Conservation (phyloP, 1,284 basidiomycete species). For the Pseudozyma flocculosa region DNA sequence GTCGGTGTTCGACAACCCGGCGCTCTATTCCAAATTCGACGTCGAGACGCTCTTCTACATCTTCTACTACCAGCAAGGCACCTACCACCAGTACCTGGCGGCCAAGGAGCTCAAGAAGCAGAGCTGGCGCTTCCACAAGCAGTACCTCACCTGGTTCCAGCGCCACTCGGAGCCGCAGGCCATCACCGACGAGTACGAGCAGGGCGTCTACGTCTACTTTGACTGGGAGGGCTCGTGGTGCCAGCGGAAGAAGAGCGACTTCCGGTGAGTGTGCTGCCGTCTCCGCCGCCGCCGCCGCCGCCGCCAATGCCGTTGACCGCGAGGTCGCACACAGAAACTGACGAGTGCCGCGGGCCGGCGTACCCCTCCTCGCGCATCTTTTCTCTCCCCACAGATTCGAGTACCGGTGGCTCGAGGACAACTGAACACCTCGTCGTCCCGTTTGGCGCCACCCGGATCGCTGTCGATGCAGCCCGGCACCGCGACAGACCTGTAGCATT, state of each 20-base stretch:
- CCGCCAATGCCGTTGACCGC: no score
- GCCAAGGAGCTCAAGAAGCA: conserved; percentile 96
- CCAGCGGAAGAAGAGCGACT: conserved; percentile 96
- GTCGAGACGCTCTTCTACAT: conserved; percentile 98
- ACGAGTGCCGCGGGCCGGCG: no score
- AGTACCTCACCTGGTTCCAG: conserved; percentile 99
- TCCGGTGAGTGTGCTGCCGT: conserved; percentile 71
- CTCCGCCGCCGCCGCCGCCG: no score
- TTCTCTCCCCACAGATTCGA: conserved; percentile 51
- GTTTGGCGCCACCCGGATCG: no score
- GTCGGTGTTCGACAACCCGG: conserved; percentile 77
- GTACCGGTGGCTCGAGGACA: conserved; percentile 56
- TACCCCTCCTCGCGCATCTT: no score
- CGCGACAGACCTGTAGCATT: no score
- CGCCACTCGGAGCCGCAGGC: conserved; percentile 97
- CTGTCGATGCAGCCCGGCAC: no score
- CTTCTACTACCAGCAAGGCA: conserved; percentile 96
- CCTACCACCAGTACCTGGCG: conserved; percentile 96
- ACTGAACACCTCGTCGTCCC: conserved; percentile 10
- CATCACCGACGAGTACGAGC: conserved; percentile 99
- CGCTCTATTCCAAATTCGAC: conserved; percentile 87
- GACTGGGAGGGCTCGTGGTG: conserved; percentile 70
- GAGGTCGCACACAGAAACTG: no score
- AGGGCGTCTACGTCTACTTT: conserved; percentile 71
- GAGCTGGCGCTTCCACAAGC: conserved; percentile 99